These are phyloP conservation scores for Phytophthora melonis DNA, from an alignment of 352 stramenopile species.

Conservation along the genomic window DNA sequence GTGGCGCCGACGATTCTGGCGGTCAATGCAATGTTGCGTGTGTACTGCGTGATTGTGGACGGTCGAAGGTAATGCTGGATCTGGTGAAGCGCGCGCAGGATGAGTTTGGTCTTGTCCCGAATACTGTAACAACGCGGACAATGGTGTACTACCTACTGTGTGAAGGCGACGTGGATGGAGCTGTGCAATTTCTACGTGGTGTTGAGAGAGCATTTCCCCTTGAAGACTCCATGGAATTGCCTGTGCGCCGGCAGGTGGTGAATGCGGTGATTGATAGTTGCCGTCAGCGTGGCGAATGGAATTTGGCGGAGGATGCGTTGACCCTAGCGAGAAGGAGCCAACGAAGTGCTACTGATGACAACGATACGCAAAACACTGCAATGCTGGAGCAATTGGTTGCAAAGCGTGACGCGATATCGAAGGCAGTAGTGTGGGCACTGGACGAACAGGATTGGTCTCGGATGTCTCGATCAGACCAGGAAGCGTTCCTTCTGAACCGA, in stretches of 20 bases:
- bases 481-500: slow-evolving; percentile 27
- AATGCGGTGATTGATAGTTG: slow-evolving; percentile 65
- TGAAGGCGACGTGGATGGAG: slow-evolving; percentile 33
- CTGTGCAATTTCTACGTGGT: slow-evolving; percentile 41
- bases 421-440: too few relatives aligned
- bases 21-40: slow-evolving; percentile 72
- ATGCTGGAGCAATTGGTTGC: too few relatives aligned
- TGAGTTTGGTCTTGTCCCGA: slow-evolving; percentile 48
- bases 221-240: slow-evolving; percentile 15
- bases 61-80: slow-evolving; percentile 45
- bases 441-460: too few relatives aligned
- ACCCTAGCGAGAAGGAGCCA: too few relatives aligned
- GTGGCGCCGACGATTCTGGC: slow-evolving; percentile 54
- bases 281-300: slow-evolving; percentile 50
- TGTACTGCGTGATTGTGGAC: slow-evolving; percentile 48
- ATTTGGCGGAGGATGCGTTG: too few relatives aligned
- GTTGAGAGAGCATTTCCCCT: slow-evolving; percentile 24
- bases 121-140: slow-evolving; percentile 55
- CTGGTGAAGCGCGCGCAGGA: slow-evolving; percentile 41
- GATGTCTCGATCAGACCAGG: too few relatives aligned
- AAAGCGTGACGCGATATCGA: too few relatives aligned
- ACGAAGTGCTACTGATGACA: too few relatives aligned
- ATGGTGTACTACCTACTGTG: slow-evolving; percentile 59
- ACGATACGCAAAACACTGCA: too few relatives aligned
- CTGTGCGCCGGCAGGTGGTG: slow-evolving; percentile 36